These are phyloP conservation scores for Euclidium syriacum DNA, from an alignment of 345 rosid genomes.

Conservation along the genomic window DNA sequence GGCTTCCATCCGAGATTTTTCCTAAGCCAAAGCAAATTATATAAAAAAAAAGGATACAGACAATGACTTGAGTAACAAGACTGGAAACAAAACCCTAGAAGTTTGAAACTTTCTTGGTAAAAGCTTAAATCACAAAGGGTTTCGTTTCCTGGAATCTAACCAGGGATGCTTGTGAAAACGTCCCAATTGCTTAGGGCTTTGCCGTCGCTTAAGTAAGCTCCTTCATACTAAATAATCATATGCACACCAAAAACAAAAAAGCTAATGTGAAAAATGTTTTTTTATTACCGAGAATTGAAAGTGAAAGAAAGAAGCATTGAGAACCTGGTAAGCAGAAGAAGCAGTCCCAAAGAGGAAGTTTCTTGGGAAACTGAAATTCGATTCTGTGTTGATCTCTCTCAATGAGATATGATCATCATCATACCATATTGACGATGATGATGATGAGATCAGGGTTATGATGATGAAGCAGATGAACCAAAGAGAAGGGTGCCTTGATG, in stretches of 20 bases:
- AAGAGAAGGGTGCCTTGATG: not conserved
- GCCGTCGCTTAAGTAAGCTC: constrained; percentile 46
- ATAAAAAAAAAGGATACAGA: not conserved
- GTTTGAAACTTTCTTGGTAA: not conserved
- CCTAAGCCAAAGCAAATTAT: constrained; percentile 32
- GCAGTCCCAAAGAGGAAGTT: constrained; percentile 75
- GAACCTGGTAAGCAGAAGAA: constrained; percentile 77
- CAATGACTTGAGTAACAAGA: constrained; percentile 11
- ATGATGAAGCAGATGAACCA: constrained; percentile 11
- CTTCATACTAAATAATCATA: constrained; percentile 42
- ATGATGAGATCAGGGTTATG: constrained; percentile 7
- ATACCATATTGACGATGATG: constrained; percentile 2
- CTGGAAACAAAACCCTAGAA: not conserved
- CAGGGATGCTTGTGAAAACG: constrained; percentile 37
- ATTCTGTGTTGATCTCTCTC: constrained; percentile 3
- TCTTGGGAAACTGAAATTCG: constrained; percentile 26
- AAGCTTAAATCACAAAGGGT: no score
- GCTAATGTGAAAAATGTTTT: no score
- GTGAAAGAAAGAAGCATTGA: not conserved
- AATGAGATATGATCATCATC: constrained; percentile 11
- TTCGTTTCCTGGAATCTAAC: constrained; percentile 27
- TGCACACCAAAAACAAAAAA: not conserved
- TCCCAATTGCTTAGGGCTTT: constrained; percentile 56
- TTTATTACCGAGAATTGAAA: not conserved
- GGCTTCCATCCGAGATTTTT: constrained; percentile 52